Conservation (phyloP, 1,284 basidiomycete genomes). For the Neonothopanus nambi region DNA sequence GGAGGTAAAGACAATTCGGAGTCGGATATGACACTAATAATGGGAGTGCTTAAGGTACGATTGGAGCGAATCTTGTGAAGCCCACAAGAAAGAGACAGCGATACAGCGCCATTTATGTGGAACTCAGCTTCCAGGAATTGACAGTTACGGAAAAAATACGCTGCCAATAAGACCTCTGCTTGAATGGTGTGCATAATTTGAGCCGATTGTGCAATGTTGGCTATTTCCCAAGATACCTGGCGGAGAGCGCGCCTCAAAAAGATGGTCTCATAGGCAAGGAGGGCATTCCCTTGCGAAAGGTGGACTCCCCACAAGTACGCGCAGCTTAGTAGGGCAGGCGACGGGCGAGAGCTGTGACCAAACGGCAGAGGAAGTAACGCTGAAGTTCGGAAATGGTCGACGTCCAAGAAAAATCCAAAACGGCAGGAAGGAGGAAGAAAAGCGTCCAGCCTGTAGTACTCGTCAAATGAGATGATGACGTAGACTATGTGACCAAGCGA, state of each 20-base stretch:
- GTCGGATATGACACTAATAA: constrained; percentile 1
- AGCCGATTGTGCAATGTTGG: constrained; percentile 17
- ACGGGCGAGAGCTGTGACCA: constrained; percentile 23
- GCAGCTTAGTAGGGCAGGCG: constrained; percentile 28
- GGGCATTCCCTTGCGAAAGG: constrained; percentile 18
- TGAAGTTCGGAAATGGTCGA: constrained; percentile 18
- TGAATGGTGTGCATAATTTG: constrained; percentile 35
- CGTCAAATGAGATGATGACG: neutral
- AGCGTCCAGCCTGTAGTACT: constrained; percentile 19
- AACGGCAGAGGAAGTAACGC: constrained; percentile 15
- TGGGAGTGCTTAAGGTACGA: constrained; percentile 1
- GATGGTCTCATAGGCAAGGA: constrained; percentile 21
- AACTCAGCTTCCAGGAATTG: constrained; percentile 36
- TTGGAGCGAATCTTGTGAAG: constrained; percentile 31
- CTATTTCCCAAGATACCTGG: constrained; percentile 20
- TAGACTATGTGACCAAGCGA: neutral
- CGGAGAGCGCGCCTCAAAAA: constrained; percentile 29
- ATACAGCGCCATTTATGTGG: constrained; percentile 33
- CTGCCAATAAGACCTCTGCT: constrained; percentile 36
- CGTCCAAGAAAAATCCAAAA: constrained; percentile 29
- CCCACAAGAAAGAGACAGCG: constrained; percentile 31
- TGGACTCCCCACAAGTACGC: constrained; percentile 34
- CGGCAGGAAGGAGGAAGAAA: constrained; percentile 23
- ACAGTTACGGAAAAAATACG: constrained; percentile 35
- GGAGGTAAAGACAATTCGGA: constrained; percentile 5